Conservation (phyloP, 495 filamentous ascomycete genomes). For the Podospora conica region DNA sequence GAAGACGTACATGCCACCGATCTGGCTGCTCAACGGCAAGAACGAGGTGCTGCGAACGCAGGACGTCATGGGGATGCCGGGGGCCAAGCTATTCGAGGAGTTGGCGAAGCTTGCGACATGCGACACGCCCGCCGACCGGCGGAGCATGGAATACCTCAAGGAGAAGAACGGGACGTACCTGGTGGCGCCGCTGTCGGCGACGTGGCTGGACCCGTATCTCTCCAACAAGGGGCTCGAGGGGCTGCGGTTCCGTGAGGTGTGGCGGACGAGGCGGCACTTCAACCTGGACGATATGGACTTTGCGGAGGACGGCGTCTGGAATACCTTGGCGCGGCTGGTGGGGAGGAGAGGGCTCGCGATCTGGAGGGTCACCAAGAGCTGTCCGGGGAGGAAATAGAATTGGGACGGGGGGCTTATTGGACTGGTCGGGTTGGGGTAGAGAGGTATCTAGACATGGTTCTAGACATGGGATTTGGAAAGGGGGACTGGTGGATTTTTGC, state of each 20-base stretch:
- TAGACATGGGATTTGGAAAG: neutral
- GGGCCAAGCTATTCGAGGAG: conserved; percentile 52
- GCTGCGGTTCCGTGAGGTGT: conserved; percentile 57
- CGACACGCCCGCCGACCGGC: conserved; percentile 44
- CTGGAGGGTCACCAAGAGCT: conserved; percentile 66
- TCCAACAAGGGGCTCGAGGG: conserved; percentile 41
- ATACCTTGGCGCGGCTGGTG: conserved; percentile 67
- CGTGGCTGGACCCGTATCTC: conserved; percentile 61
- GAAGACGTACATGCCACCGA: conserved; percentile 94
- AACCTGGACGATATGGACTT: conserved; percentile 94
- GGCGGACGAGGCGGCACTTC: conserved; percentile 67
- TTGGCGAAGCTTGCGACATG: conserved; percentile 56
- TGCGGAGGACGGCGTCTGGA: conserved; percentile 70
- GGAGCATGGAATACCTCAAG: conserved; percentile 44
- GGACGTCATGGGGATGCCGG: conserved; percentile 78
- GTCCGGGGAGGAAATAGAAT: conserved; percentile 15
- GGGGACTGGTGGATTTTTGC: neutral
- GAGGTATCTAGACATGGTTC: neutral
- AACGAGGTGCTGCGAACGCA: conserved; percentile 59
- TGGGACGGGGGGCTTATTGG: neutral
- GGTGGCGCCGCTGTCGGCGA: conserved; percentile 64
- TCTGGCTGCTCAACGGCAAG: conserved; percentile 81
- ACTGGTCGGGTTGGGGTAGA: neutral
- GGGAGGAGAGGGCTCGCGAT: conserved; percentile 73
- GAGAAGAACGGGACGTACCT: conserved; percentile 54